Percentiles rank a stretch among this genome's conserved stretches.
Evolutionary conservation across 805 yeast genomes (phyloP).

Genomic region (Ogataea paraovalis): DNA sequence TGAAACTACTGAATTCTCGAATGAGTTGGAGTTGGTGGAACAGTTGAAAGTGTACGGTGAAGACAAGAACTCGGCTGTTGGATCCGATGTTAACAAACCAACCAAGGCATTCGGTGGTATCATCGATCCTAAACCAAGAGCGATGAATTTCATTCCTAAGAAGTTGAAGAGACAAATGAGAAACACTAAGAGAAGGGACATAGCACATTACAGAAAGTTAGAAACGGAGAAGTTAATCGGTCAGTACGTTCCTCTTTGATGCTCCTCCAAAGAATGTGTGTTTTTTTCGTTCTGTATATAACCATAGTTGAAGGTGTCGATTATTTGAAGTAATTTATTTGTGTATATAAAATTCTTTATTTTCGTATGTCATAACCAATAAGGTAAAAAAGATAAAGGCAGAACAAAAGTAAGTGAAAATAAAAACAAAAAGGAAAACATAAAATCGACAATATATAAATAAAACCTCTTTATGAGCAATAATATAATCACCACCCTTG

Average conservation of each 20-base stretch:
- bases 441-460: not conserved
- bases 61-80: slow-evolving; percentile 44
- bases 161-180: slow-evolving; percentile 41
- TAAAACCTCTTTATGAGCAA: not conserved
- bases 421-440: not conserved
- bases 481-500: not conserved
- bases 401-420: not conserved
- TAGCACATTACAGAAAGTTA: slow-evolving; percentile 19
- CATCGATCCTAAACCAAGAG: slow-evolving; percentile 47
- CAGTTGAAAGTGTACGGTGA: slow-evolving; percentile 51
- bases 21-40: slow-evolving; percentile 32
- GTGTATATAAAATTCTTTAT: not conserved
- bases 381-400: slow-evolving; percentile 11
- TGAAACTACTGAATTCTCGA: slow-evolving; percentile 33
- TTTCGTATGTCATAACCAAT: not conserved
- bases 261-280: too few species aligned
- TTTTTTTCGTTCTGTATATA: too few species aligned
- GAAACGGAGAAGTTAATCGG: slow-evolving; percentile 35
- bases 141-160: slow-evolving; percentile 62
- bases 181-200: slow-evolving; percentile 40
- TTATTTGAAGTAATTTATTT: not conserved
- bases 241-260: slow-evolving; percentile 37
- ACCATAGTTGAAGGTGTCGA: not conserved
- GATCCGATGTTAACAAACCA: slow-evolving; percentile 69
- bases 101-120: slow-evolving; percentile 73